Percentiles rank a stretch among this genome's conserved stretches.
These are phyloP conservation scores for Sordariomycetes sp. DNA, from an alignment of 2,329 filamentous ascomycete genomes.

Conservation along the genomic window DNA sequence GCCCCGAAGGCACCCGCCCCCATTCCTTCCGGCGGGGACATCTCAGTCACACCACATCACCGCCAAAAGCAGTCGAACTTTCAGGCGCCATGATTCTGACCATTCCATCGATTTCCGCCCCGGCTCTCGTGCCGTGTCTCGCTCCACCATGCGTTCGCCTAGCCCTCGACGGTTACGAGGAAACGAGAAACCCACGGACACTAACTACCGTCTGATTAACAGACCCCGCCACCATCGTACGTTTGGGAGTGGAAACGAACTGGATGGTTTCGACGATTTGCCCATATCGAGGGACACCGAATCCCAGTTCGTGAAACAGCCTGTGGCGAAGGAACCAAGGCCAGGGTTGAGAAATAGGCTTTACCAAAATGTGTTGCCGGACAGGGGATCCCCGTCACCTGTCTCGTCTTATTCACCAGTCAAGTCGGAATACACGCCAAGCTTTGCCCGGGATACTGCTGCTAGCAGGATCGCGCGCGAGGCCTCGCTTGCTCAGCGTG, in stretches of 20 bases:
- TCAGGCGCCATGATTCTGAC: slow-evolving; percentile 78
- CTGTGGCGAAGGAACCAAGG: slow-evolving; percentile 59
- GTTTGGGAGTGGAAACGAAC: slow-evolving; percentile 87
- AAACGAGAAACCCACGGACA: slow-evolving; percentile 10
- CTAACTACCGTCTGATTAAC: slow-evolving; percentile 10
- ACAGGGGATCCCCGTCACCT: slow-evolving; percentile 41
- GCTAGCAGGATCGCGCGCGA: slow-evolving; percentile 56
- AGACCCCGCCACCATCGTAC: slow-evolving; percentile 22
- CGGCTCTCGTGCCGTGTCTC: slow-evolving; percentile 44
- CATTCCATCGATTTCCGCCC: slow-evolving; percentile 48
- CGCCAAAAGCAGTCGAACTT: slow-evolving; percentile 58
- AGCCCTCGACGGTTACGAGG: slow-evolving; percentile 38
- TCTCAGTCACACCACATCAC: slow-evolving; percentile 69
- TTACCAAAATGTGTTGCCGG: slow-evolving; percentile 42
- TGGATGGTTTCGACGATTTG: slow-evolving; percentile 89
- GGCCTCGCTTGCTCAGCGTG: slow-evolving; percentile 48
- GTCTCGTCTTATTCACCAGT: slow-evolving; percentile 47
- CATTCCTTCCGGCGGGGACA: slow-evolving; percentile 71
- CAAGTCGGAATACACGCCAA: slow-evolving; percentile 41
- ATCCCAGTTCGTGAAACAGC: slow-evolving; percentile 72
- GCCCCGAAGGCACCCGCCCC: slow-evolving; percentile 49
- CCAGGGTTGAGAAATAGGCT: slow-evolving; percentile 45
- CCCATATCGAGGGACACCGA: slow-evolving; percentile 78
- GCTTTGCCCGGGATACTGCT: slow-evolving; percentile 55
- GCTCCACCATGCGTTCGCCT: slow-evolving; percentile 47